These are phyloP conservation scores for Quercus parvula DNA, from an alignment of 306 rosid species.

Conservation along the genomic window DNA sequence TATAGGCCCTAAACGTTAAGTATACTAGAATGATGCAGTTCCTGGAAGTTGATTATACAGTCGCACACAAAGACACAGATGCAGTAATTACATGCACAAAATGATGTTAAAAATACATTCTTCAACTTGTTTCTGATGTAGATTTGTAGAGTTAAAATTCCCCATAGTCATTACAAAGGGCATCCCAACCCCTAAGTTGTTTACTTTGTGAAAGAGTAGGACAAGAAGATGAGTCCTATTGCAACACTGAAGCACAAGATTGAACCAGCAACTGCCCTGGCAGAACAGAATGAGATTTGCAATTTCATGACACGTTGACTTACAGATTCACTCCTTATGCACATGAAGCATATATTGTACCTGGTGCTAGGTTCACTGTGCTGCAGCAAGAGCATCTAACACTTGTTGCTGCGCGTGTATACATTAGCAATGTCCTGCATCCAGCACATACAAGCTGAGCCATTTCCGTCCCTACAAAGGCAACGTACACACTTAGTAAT, in stretches of 20 bases:
- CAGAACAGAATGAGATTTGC: background rate
- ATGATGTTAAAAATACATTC: background rate
- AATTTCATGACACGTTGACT: conserved; percentile 11
- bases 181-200: background rate
- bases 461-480: conserved; percentile 78
- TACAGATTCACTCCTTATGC: conserved; percentile 1
- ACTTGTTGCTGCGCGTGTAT: conserved; percentile 86
- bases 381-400: conserved; percentile 98
- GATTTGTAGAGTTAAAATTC: background rate
- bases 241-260: conserved; percentile 9
- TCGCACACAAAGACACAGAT: background rate
- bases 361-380: conserved; percentile 83
- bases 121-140: background rate
- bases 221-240: background rate
- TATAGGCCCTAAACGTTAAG: background rate
- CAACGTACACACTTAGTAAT: background rate
- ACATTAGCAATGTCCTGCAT: conserved; percentile 91
- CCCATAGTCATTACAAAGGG: background rate
- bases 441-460: conserved; percentile 96
- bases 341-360: conserved; percentile 34
- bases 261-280: background rate
- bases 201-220: background rate
- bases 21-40: background rate
- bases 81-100: background rate
- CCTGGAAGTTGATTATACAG: background rate